Base-by-base conservation (phyloP, 2,329 filamentous ascomycete genomes). In the Hypomyces perniciosus region DNA sequence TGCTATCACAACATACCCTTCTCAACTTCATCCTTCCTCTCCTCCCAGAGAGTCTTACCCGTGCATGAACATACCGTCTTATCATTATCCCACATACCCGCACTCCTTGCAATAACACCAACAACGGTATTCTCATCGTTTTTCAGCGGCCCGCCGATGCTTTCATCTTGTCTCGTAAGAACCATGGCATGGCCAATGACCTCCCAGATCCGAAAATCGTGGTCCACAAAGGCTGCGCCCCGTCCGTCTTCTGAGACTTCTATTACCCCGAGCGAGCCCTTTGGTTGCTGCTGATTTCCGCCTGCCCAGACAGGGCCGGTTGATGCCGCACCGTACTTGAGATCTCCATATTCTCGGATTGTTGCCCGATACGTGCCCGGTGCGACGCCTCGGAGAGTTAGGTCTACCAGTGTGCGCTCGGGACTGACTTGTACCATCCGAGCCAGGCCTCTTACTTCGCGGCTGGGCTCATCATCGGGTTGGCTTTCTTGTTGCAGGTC, bases 11-110 rank as follows among this genome's bases (percentile, higher is more conserved):
- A 73, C 89, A 99, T 97, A 3, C 93, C 93, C 72, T 89, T 91
- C 58, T 80, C 78, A 39, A 91, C 83, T 72, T 96, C 89, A 63
- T 96, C 91, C 70, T 85, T 85, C 60, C 93, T 83, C 76, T 99
- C 93, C 70, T 99, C 88, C 93, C 93, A 99, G 8, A 99, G 81
- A 51, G 91, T 97, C 81, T 97, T 97, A 4, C 93, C 93, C 35
- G 90, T 95, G 70, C 93, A 99, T 44, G 90, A 96, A 68, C 93
- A 99, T 5, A 99, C 92, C 42, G 88, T 96, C 79, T 97, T 99
- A 67, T 96, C 90, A 62, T 99, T 96, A 68, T 96, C 92, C 93
- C 93, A 99, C 55, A 96, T 86, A n/a, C 93, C 93, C 12, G 93
- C 92, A 68, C 91, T 96, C 65, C 93, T 79, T 44, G 93, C 93